Base-by-base conservation (phyloP, 2,329 filamentous ascomycete species). In the Epichloe sp. region DNA sequence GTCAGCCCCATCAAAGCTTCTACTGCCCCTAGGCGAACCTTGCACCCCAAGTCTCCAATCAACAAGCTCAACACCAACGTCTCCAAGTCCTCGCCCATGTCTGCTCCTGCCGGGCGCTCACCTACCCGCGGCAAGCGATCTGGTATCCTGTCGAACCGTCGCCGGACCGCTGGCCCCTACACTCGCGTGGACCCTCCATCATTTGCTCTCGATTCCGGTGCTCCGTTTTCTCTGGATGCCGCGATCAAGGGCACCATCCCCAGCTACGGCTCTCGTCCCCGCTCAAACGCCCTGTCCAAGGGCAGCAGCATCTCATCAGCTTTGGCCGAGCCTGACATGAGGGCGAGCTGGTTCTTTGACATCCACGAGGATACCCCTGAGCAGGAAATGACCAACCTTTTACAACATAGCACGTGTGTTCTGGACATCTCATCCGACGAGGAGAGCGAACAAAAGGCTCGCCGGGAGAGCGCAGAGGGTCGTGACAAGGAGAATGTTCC, bases 401-500 rank as follows among this genome's bases (percentile, higher is more conserved):
- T 97, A 70, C 87, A 96, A 68, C 91, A 96, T 71, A 85, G 85
- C 51, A 91, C 91, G 7, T 84, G 85, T 56, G 82, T 85, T 0
- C 77, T 97, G 3, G 91, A 97, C 63, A 88, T 97, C 61, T 88
- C 82, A 58, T 90, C 88, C 21, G 90, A 95, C 60, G 90, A 95
- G 64, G 86, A 90, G 66, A 77, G 70, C 31, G 75, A 78, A 60
- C 74, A 71, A 47, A 78, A 78, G 62, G 68, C 75, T 43, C 70
- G 61, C 48, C 68, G 68, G 57, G 76, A 74, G 62, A 65, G 73
- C 58, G 73, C 74, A 35, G 78, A 86, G 57, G 77, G 79, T 44
- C 75, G 80, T 35, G 86, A 88, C 61, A 98, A 98, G 74, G 91
- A 98, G 72, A 98, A 98, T 63, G 81, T 95, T 17, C 86, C 91